Evolutionary conservation across 495 filamentous ascomycete genomes (phyloP), one percentile per base, ranked within the genome.

Genomic region (Glutinoglossum americanum): DNA sequence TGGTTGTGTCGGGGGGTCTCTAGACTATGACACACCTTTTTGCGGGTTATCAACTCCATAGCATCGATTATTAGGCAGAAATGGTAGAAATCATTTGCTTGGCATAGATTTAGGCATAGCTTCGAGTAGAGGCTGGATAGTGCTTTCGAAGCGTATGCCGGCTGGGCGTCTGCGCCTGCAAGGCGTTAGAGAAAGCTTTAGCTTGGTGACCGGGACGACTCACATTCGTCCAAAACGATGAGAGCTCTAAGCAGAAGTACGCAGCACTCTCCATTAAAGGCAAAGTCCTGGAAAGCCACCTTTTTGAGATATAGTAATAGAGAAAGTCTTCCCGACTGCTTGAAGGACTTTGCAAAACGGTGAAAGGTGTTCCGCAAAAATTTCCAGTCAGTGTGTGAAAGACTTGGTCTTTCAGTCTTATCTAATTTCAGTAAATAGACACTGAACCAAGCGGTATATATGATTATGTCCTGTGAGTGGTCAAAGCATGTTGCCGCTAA

Each of bases 41-140:
- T 54, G 19, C 45, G 15, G 33, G 57, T 21, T 0, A 59, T 59
- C 45, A 39, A 21, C n/a, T 58, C 57, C 26, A 59, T 54, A 26
- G 27, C 33, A 39, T 59, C 57, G 33, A 54, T 35, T 23, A 41
- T 26, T 23, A 59, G 23, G 17, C 54, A 35, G 39, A 56, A 59
- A 4, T 27, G 45, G 13, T 28, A 33, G 10, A 55, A 35, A 10
- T 39, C 33, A 7, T 26, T 55, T 30, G 26, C 45, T 15, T 32
- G 27, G 17, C 19, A 33, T 5, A 59, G 30, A n/a, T 44, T 33
- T 3, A 30, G 30, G 26, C 51, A 59, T 13, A 54, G 13, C 9
- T 54, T 53, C 25, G 57, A 55, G 21, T 53, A 33, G 0, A 41
- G 26, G 10, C 23, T 5, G 19, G 48, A 41, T 7, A 48, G n/a